A percentile compares a stretch with the other conserved stretches of the same genome.
phyloP scores from a whole-genome alignment of 2,329 filamentous ascomycete species.

The Lojkania enalia region DNA sequence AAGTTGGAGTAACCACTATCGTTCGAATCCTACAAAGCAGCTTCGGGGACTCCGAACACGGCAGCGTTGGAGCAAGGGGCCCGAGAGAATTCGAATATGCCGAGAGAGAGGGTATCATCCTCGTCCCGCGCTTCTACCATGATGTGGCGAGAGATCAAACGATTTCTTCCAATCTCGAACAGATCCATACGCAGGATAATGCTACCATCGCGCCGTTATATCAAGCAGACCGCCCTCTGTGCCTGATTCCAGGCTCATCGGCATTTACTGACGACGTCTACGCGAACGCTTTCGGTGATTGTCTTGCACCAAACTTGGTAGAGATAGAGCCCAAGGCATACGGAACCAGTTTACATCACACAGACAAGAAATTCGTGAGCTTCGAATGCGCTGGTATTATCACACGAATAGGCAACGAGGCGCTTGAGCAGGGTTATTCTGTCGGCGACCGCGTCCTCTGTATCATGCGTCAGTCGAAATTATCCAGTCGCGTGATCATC shows the following conservation, averaged over 20 bases:
- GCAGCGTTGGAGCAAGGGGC: background rate
- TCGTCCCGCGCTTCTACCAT: background rate
- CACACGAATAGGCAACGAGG: conserved; percentile 1
- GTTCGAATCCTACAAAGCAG: background rate
- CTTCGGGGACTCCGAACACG: background rate
- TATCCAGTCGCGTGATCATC: background rate
- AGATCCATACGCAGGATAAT: background rate
- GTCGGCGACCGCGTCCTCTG: conserved; percentile 7
- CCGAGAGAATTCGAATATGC: conserved; percentile 3
- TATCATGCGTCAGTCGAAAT: background rate
- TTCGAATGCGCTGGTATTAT: conserved; percentile 12
- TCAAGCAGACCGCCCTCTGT: conserved; percentile 1
- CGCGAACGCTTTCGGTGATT: background rate
- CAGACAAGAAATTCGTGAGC: conserved; percentile 1
- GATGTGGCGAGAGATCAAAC: background rate
- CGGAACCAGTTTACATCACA: conserved; percentile 17
- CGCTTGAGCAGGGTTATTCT: background rate
- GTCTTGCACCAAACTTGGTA: conserved; percentile 8
- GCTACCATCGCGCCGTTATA: background rate
- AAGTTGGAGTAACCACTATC: background rate
- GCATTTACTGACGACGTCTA: conserved; percentile 4
- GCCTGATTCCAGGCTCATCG: conserved; percentile 11
- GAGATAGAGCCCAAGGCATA: conserved; percentile 15
- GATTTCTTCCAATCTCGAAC: background rate
- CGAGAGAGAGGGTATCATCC: background rate